Conservation (phyloP, 2,329 filamentous ascomycete genomes). For the Acephala macrosclerotiorum region DNA sequence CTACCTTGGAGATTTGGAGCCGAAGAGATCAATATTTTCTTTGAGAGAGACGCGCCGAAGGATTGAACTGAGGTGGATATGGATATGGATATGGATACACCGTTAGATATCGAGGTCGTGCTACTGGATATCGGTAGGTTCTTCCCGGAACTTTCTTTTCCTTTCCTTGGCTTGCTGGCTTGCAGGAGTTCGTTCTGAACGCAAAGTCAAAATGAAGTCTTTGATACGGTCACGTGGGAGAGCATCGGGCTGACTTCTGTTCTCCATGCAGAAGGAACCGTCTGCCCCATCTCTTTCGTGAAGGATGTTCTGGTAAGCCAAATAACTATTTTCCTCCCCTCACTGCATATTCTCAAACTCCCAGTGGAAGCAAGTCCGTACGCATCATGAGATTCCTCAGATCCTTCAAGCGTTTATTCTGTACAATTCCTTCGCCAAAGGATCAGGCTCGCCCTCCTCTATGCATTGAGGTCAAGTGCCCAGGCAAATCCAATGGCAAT, state of each 20-base stretch:
- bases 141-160: constrained; percentile 7
- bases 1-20: constrained; percentile 16
- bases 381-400: constrained; percentile 10
- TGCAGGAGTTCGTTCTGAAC: neutral
- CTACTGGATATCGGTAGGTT: constrained; percentile 46
- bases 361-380: neutral
- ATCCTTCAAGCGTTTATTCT: neutral
- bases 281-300: constrained; percentile 85
- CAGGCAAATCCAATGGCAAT: neutral
- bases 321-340: constrained; percentile 30
- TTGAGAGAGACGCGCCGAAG: neutral
- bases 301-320: constrained; percentile 79
- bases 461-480: neutral
- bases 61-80: constrained; percentile 3
- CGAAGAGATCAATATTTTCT: constrained; percentile 2
- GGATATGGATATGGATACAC: constrained; percentile 8
- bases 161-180: neutral
- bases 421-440: neutral
- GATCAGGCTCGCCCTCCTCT: neutral
- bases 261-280: constrained; percentile 71
- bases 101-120: constrained; percentile 33
- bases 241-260: constrained; percentile 28
- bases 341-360: constrained; percentile 9
- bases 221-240: constrained; percentile 24
- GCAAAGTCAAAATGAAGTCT: constrained; percentile 1